Evolutionary conservation across 495 filamentous ascomycete species (phyloP), one percentile per base, ranked within the genome.

Genomic region (Neurospora intermedia): DNA sequence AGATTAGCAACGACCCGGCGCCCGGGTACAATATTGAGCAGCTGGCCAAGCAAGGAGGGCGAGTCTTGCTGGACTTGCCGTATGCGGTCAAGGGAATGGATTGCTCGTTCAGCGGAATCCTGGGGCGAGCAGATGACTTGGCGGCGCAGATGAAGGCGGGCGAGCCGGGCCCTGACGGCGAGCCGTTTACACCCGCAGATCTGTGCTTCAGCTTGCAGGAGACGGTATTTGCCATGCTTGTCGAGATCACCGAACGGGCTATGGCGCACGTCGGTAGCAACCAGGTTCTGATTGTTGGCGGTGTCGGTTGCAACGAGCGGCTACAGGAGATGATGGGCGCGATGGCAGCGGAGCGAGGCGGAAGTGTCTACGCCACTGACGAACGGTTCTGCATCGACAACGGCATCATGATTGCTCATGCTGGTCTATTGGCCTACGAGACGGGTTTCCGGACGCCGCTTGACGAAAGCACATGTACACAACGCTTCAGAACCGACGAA

Each of bases 61-160:
- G 85, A 69, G 82, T 88, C 69, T 82, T 98, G 43, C 83, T 98
- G 8, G 96, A 98, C 73, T 85, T 99, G 40, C 96, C 96, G 4
- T 99, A 99, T 78, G 89, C 94, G 18, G 96, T 99, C 42, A 99
- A 99, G 79, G 96, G 96, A 46, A 99, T 99, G 96, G 96, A 99
- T 80, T 94, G 92, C 77, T 95, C 92, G 38, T 98, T 99, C 81
- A 93, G 91, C 6, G 96, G 96, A 4, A 96, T 99, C 71, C 82
- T 99, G 31, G 93, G 92, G 2, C 86, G 88, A 1, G 90, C 94
- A 39, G 96, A 99, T 79, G 81, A 86, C 40, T 82, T 98, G 45
- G 96, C 94, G 2, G 88, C 84, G 41, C 84, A 87, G 70, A 89
- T 92, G 78, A 81, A 83, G 71, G 81, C 78, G 10, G 84, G 84